Base-by-base conservation (phyloP, 2,329 filamentous ascomycete genomes). In the Ascochyta pisi region DNA sequence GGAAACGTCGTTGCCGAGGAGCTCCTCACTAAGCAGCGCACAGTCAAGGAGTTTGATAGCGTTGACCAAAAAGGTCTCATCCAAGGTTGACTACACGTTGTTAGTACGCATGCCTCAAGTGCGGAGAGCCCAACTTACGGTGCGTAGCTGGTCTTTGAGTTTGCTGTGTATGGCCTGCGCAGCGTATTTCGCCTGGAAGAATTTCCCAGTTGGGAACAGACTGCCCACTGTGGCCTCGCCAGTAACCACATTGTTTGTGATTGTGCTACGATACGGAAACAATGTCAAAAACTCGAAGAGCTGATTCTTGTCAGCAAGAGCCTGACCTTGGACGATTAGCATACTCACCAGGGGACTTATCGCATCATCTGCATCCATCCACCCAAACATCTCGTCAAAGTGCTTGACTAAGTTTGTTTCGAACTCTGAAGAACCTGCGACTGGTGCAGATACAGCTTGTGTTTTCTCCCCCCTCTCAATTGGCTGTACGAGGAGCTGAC, bases 381-480 rank as follows among this genome's bases (percentile, higher is more conserved):
- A 89, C 39, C 86, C 84, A 82, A 95, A 96, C 23, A 99, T 78
- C 58, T 94, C 87, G 50, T 91, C 84, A 67, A 96, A 96, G 73
- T 96, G 90, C 54, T 87, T 83, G 63, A 95, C 79, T 22, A 98
- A 87, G 65, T 94, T 90, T 12, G 85, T 82, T 70, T 98, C 92
- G 3, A 98, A 81, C 1, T 83, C 80, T 69, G 59, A 79, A 64
- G 24, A 81, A 70, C 53, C 60, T 24, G 58, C 50, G 29, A 50
- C 57, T n/a, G 50, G 47, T n/a, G 63, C 58, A 7, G 58, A 47
- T 4, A 66, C 40, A 1, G 64, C 63, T 22, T 62, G 65, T n/a
- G 59, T 62, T 2, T 62, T 57, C 39, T 73, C 69, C 7, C 64
- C 66, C 7, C 67, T 69, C 3, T 67, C 62, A 16, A 67, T 64